A percentile compares a stretch with the other conserved stretches of the same genome.
Conservation (phyloP, 306 rosid species). For the Rosa rugosa region DNA sequence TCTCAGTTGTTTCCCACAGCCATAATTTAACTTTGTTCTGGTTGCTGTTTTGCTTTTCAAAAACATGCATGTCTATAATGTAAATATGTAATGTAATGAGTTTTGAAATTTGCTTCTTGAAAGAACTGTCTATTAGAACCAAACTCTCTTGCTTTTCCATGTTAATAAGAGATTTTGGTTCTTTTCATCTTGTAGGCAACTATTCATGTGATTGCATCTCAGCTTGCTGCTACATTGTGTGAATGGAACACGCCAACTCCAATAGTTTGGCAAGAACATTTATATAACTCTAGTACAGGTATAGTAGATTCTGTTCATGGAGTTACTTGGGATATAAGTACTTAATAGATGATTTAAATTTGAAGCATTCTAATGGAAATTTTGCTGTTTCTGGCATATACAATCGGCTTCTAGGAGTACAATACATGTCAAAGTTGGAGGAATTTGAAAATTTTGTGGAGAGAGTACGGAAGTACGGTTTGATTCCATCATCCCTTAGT, state of each 20-base stretch:
- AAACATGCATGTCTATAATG: background rate
- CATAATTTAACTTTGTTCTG: background rate
- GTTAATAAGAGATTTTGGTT: background rate
- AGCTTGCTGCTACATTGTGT: slow-evolving; percentile 63
- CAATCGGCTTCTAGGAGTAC: slow-evolving; percentile 49
- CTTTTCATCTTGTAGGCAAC: slow-evolving; percentile 55
- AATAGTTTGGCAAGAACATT: slow-evolving; percentile 84
- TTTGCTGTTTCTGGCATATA: slow-evolving; percentile 19
- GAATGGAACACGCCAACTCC: slow-evolving; percentile 98
- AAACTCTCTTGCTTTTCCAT: background rate
- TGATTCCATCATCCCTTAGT: slow-evolving; percentile 44
- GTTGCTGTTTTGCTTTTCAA: background rate
- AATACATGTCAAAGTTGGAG: slow-evolving; percentile 81
- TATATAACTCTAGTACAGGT: slow-evolving; percentile 74
- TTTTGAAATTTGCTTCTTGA: background rate
- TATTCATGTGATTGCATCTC: slow-evolving; percentile 70
- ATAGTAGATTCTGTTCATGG: slow-evolving; percentile 12
- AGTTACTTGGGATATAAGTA: background rate
- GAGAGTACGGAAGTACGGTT: slow-evolving; percentile 78
- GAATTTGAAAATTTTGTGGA: slow-evolving; percentile 85
- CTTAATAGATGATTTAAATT: slow-evolving; percentile 13
- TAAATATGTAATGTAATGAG: background rate
- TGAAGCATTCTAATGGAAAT: slow-evolving; percentile 19
- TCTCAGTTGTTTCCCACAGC: background rate
- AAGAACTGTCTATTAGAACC: slow-evolving; percentile 9